These are phyloP conservation scores for Pyronema omphalodes DNA, from an alignment of 495 filamentous ascomycete species.

Conservation along the genomic window DNA sequence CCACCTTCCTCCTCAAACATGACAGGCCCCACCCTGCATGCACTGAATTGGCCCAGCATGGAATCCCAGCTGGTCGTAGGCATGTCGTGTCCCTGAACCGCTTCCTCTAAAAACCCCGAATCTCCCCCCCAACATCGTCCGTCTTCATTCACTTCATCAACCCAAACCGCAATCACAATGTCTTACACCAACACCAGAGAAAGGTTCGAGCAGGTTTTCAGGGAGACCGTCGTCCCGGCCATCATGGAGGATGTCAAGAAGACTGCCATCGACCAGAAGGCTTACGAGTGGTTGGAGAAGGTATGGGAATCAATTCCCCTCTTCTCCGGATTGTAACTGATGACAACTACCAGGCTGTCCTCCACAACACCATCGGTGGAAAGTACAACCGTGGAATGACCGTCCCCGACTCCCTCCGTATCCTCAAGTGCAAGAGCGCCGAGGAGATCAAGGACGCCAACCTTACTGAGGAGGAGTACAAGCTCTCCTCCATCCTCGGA, in stretches of 20 bases:
- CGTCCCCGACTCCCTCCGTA: slow-evolving; percentile 69
- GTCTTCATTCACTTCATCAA: neutral
- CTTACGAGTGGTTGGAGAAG: slow-evolving; percentile 71
- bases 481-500: slow-evolving; percentile 64
- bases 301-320: slow-evolving; percentile 30
- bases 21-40: no score
- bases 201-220: slow-evolving; percentile 77
- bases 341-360: slow-evolving; percentile 38
- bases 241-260: slow-evolving; percentile 53
- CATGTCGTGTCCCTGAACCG: neutral
- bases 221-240: slow-evolving; percentile 49
- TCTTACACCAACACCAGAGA: slow-evolving; percentile 11
- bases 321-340: neutral
- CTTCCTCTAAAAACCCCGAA: neutral
- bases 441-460: neutral
- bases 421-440: slow-evolving; percentile 49
- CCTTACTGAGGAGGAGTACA: slow-evolving; percentile 63
- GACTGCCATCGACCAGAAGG: slow-evolving; percentile 66
- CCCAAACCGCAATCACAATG: neutral
- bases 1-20: no score
- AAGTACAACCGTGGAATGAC: slow-evolving; percentile 99
- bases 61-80: no score
- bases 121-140: neutral
- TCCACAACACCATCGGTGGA: slow-evolving; percentile 74
- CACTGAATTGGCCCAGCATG: no score